Evolutionary conservation across 2,329 filamentous ascomycete genomes (phyloP), one percentile per base, ranked within the genome.

Genomic region (Trichoderma harzianum): DNA sequence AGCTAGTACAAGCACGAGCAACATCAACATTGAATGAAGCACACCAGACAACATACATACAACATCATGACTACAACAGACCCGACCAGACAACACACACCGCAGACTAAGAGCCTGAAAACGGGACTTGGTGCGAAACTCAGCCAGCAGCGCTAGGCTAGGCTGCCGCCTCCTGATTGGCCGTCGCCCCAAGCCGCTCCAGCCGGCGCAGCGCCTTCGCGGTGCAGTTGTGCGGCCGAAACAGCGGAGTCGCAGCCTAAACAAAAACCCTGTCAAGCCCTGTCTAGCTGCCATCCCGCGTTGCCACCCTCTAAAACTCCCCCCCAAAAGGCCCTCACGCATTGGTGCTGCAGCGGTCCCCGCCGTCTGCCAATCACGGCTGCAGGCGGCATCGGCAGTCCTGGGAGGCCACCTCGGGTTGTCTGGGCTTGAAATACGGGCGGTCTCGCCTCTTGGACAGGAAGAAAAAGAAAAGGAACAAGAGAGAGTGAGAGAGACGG

Each of bases 101-200:
- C 43, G 36, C 36, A 39, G 36, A 18, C 57, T 60, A 64, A n/a
- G 14, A 65, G 62, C 62, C 73, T 74, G 74, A 71, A 76, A 73
- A 74, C 75, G 73, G 63, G 72, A 65, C 68, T 61, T 36, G 63
- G 28, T 69, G 43, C 53, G 39, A 69, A 69, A 69, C 66, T 73
- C 63, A 70, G 64, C 43, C 60, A 36, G 53, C 61, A 39, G 47
- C 53, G 68, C 69, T 64, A 21, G 57, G 79, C 80, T 78, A 79
- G 79, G 81, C 80, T 77, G 79, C 76, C 76, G 73, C 74, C 32
- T 26, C 58, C 69, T 82, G 78, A 82, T 83, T 82, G 80, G 83
- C 74, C 71, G 34, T 43, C 43, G 60, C n/a, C 51, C 62, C 72
- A 74, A 75, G 67, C 71, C 57, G 62, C 58, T 73, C 70, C 73